Evolutionary conservation across 23 red algal genomes (phyloP), one percentile per base, ranked within the genome.

Genomic region (Gracilaria domingensis): DNA sequence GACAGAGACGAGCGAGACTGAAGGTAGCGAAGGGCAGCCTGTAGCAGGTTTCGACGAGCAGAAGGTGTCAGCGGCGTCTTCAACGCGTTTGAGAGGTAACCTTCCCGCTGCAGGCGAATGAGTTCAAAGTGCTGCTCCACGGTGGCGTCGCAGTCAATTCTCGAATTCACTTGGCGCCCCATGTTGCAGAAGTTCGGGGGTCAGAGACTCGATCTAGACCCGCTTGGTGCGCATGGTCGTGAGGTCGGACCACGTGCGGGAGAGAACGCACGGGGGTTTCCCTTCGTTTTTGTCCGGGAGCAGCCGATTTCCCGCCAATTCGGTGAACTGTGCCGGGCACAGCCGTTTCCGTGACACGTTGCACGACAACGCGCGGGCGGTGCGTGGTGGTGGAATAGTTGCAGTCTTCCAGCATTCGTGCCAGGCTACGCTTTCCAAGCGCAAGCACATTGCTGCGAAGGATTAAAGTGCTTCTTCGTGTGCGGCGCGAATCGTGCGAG

Each of bases 21-120:
- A 6, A 90, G 40, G 35, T 90, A 90, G 59, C 76, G 74, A 50
- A 90, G 58, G 20, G 87, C 66, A 2, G 87, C 87, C 74, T 65
- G 25, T 29, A 90, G 8, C 23, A 90, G 29, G 8, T 53, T 72
- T 48, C 81, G 73, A 33, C 87, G 87, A 0, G 73, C 55, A 16
- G 51, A 23, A 28, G 57, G 24, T 11, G 50, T 51, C 12, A 75
- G 24, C 18, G 49, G 50, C 16, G 36, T 47, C 44, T 71, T 64
- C 35, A 66, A n/a, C 12, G 75, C 87, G 17, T 81, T 47, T 6
- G 74, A 51, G 26, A 90, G 71, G 49, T 90, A 90, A 3, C 13
- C 53, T 59, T 90, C 74, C 4, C 87, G 66, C 25, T 74, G 47
- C 30, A 34, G n/a, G 37, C 74, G 53, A 70, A 90, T 90, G 12